A percentile compares a stretch with the other conserved stretches of the same genome.
Evolutionary conservation across 805 yeast genomes (phyloP).

Genomic region (Isabelozyma pseudorhagii): DNA sequence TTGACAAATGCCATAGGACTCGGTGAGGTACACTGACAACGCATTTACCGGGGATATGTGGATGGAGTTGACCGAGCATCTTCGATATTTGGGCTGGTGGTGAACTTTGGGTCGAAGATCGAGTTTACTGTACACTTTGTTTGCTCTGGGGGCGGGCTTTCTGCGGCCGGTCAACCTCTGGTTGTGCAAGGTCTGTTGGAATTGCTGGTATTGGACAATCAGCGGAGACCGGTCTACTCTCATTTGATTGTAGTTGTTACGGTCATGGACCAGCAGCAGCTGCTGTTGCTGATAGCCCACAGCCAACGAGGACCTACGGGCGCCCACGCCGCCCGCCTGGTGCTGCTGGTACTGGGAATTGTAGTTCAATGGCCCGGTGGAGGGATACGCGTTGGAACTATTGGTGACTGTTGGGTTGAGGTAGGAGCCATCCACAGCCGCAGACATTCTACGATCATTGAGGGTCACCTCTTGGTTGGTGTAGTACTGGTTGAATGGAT

Average conservation of each 20-base stretch:
- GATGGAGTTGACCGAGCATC: slow-evolving; percentile 62
- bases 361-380: background rate
- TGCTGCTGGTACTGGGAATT: slow-evolving; percentile 12
- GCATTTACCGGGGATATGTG: slow-evolving; percentile 80
- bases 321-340: background rate
- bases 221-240: slow-evolving; percentile 23
- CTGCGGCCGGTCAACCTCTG: slow-evolving; percentile 16
- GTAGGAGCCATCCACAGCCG: slow-evolving; percentile 31
- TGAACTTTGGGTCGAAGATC: slow-evolving; percentile 63
- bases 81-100: slow-evolving; percentile 63
- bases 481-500: slow-evolving; percentile 43
- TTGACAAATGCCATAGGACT: slow-evolving; percentile 82
- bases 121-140: slow-evolving; percentile 35
- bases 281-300: slow-evolving; percentile 10
- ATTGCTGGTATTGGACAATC: slow-evolving; percentile 33
- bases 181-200: slow-evolving; percentile 24
- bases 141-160: slow-evolving; percentile 47
- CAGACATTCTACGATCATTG: slow-evolving; percentile 35
- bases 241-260: slow-evolving; percentile 3
- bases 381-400: slow-evolving; percentile 11
- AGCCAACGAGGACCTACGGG: slow-evolving; percentile 22
- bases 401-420: slow-evolving; percentile 6
- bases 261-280: slow-evolving; percentile 5
- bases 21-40: slow-evolving; percentile 69
- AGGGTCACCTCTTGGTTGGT: slow-evolving; percentile 34